phyloP scores from a whole-genome alignment of 768 basidiomycete species.

The Suillus placidus region DNA sequence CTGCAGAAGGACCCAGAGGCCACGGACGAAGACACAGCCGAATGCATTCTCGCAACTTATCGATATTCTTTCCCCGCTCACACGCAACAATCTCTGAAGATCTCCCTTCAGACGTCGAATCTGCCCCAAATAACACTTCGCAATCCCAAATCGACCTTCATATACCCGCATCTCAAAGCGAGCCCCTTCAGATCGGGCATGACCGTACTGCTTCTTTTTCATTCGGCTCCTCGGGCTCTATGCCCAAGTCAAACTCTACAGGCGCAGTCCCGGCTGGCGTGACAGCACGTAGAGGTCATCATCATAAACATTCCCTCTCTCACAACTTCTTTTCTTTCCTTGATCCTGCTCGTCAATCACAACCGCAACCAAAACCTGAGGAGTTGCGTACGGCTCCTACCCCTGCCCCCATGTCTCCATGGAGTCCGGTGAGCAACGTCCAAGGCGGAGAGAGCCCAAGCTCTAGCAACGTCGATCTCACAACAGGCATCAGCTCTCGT shows the following conservation, averaged over 20 bases:
- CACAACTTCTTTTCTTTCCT: conserved; percentile 97
- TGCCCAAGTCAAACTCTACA: conserved; percentile 35
- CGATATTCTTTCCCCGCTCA: conserved; percentile 85
- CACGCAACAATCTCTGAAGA: conserved; percentile 69
- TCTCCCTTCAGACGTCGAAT: conserved; percentile 48
- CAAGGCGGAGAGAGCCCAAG: neutral
- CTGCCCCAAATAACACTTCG: conserved; percentile 35
- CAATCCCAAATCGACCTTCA: conserved; percentile 33
- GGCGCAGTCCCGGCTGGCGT: conserved; percentile 23
- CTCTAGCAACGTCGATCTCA: neutral
- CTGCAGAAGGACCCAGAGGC: conserved; percentile 3
- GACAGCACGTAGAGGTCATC: conserved; percentile 61
- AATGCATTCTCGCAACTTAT: conserved; percentile 89
- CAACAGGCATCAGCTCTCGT: conserved; percentile 11
- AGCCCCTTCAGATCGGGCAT: conserved; percentile 36
- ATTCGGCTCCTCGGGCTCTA: conserved; percentile 41
- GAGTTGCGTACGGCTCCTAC: conserved; percentile 61
- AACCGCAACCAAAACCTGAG: conserved; percentile 22
- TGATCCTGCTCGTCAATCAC: conserved; percentile 51
- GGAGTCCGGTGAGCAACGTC: conserved; percentile 45
- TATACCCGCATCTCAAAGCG: conserved; percentile 45
- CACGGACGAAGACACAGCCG: conserved; percentile 59
- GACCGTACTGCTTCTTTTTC: conserved; percentile 60
- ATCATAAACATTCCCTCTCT: conserved; percentile 92
- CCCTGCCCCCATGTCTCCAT: conserved; percentile 64